Base-by-base conservation (phyloP, 1,284 basidiomycete species). In the Vanrija sp. region DNA sequence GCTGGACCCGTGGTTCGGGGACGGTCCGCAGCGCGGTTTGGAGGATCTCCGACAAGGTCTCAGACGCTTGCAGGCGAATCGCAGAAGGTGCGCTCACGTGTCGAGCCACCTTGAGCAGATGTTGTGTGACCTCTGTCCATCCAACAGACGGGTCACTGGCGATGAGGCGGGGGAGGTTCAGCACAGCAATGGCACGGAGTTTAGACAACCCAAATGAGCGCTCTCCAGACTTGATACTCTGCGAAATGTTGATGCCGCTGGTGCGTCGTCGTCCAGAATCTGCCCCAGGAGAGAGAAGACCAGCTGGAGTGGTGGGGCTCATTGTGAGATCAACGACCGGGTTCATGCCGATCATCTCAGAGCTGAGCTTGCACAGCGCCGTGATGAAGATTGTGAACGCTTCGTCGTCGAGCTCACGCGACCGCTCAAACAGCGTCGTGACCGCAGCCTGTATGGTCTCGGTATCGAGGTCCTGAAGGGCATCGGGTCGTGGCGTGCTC, bases 271-370 rank as follows among this genome's bases (percentile, higher is more conserved):
- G 78, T 71, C 86, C 64, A 19, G 26, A 51, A 38, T 67, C 68
- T 5, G 55, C 42, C 2, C 59, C 53, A 6, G 69, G 68, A 3
- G 65, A 69, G 6, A 66, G 45, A 14, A 56, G 49, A 38, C 55
- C 45, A n/a, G 57, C 55, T 9, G 58, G 59, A 5, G 60, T 51
- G 7, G 57, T 52, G n/a, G 64, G 59, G 3, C 55, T 46, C 43
- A 54, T 49, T 25, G 49, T 52, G 29, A 55, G 19, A n/a, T 61
- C 65, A 28, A 62, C 42, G 18, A 58, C 57, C 19, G 63, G 40
- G 71, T 89, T 85, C 84, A 93, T 86, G 29, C 87, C 86, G 34
- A 94, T 84, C 90, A 95, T 94, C 72, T 91, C 89, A 6, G 83
- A 82, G 69, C 90, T 93, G 23, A 97, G 78, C 63, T 83, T 86